These are phyloP conservation scores for Pinus albicaulis DNA, from an alignment of 75 land plant species.

Conservation along the genomic window DNA sequence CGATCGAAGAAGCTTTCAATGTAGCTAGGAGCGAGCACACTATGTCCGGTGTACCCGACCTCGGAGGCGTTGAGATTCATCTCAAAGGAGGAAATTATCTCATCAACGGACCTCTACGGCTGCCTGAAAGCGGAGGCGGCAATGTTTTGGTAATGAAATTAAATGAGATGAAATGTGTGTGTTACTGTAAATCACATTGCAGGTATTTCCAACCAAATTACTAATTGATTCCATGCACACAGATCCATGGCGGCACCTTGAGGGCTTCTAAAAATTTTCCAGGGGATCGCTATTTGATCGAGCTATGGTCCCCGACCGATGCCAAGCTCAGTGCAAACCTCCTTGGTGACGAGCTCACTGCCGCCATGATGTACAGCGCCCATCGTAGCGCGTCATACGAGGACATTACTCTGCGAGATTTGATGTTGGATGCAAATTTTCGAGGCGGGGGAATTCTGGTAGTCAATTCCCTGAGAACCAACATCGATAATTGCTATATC, in stretches of 20 bases:
- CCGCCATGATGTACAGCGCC: not conserved
- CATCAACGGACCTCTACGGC: slow-evolving; percentile 46
- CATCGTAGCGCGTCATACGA: slow-evolving; percentile 33
- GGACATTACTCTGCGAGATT: slow-evolving; percentile 66
- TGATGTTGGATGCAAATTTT: slow-evolving; percentile 63
- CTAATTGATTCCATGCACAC: not conserved
- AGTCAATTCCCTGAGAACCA: slow-evolving; percentile 53
- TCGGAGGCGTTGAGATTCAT: slow-evolving; percentile 63
- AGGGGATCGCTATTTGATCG: slow-evolving; percentile 45
- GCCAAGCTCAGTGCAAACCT: not conserved
- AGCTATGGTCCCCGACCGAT: slow-evolving; percentile 47
- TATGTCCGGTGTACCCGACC: slow-evolving; percentile 48
- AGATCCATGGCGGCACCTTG: slow-evolving; percentile 68
- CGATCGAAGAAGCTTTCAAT: slow-evolving; percentile 36
- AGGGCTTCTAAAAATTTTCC: slow-evolving; percentile 63
- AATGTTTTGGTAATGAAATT: slow-evolving; percentile 42
- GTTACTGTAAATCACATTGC: not conserved
- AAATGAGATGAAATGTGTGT: not conserved
- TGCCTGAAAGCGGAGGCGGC: slow-evolving; percentile 50
- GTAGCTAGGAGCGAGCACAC: slow-evolving; percentile 16
- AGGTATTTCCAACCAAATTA: not conserved
- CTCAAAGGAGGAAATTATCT: slow-evolving; percentile 64
- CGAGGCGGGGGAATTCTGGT: slow-evolving; percentile 71
- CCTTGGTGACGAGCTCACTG: not conserved
- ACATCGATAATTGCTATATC: slow-evolving; percentile 68